Evolutionary conservation across 345 rosid genomes (phyloP).

Genomic region (Capsella bursapastoris): DNA sequence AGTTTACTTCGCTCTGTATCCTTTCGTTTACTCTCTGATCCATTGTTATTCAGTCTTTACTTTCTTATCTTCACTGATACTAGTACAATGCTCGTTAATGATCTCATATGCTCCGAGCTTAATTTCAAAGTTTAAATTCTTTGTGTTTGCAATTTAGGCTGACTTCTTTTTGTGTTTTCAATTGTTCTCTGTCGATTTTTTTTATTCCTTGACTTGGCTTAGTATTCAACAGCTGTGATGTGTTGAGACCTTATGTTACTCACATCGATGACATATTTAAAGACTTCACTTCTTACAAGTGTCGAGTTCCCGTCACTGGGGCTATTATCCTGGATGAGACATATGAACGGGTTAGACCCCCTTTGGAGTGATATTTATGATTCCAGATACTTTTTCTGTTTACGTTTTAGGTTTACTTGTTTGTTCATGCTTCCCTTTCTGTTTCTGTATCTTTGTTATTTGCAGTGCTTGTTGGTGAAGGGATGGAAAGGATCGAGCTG

Average conservation of each 20-base stretch:
- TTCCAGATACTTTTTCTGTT: background rate
- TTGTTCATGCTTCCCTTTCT: constrained; percentile 4
- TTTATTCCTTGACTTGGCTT: constrained; percentile 49
- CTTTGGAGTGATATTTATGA: background rate
- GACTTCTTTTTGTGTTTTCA: background rate
- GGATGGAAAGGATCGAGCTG: constrained; percentile 99
- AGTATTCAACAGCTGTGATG: constrained; percentile 96
- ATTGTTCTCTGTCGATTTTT: constrained; percentile 18
- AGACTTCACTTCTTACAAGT: constrained; percentile 98
- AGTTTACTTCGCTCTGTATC: constrained; percentile 93
- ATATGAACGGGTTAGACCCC: constrained; percentile 77
- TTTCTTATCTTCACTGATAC: background rate
- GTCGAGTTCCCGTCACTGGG: constrained; percentile 96
- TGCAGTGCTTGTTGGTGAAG: constrained; percentile 88
- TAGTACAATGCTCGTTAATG: background rate
- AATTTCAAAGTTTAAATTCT: background rate
- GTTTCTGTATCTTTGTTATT: constrained; percentile 26
- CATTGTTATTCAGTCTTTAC: background rate
- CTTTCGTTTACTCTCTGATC: constrained; percentile 37
- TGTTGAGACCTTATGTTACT: constrained; percentile 87
- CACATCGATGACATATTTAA: constrained; percentile 91
- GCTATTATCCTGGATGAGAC: constrained; percentile 97
- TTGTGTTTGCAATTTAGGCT: background rate
- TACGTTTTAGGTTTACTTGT: constrained; percentile 18
- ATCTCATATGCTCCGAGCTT: constrained; percentile 13